A percentile compares a stretch with the other conserved stretches of the same genome.
Conservation (phyloP, 2,329 filamentous ascomycete species). For the Verticillium albo-atrum region DNA sequence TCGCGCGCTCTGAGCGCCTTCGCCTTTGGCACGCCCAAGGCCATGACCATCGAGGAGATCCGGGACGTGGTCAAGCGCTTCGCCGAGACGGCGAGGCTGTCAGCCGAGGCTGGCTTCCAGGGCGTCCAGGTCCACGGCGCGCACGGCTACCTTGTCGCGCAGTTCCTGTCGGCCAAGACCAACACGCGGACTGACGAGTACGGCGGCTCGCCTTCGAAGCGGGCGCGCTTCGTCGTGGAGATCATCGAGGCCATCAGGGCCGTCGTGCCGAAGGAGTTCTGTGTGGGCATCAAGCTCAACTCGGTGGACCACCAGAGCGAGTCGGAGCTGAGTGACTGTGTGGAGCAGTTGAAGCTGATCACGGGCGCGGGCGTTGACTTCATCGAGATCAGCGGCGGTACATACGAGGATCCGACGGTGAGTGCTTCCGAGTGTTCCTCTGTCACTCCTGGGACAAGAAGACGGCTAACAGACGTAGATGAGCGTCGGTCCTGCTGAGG, state of each 20-base stretch:
- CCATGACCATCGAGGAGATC: conserved; percentile 52
- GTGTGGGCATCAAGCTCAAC: conserved; percentile 52
- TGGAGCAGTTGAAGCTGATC: conserved; percentile 54
- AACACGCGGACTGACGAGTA: conserved; percentile 52
- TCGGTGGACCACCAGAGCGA: conserved; percentile 50
- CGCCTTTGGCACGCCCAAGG: conserved; percentile 49
- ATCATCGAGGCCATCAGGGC: conserved; percentile 38
- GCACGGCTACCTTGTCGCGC: conserved; percentile 54
- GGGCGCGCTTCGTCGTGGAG: conserved; percentile 46
- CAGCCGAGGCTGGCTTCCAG: conserved; percentile 39
- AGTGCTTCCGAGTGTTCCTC: conserved; percentile 4
- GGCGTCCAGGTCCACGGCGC: conserved; percentile 42
- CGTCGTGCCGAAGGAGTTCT: conserved; percentile 34
- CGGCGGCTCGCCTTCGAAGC: conserved; percentile 44
- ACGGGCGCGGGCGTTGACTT: conserved; percentile 54
- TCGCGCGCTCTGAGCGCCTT: conserved; percentile 25
- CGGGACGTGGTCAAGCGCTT: conserved; percentile 47
- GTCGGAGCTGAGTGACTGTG: conserved; percentile 42
- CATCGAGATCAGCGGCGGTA: conserved; percentile 63
- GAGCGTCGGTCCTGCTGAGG: neutral
- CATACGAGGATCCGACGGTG: conserved; percentile 48
- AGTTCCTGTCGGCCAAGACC: conserved; percentile 46
- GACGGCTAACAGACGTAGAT: neutral
- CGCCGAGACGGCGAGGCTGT: conserved; percentile 44
- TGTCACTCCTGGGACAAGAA: neutral